Percentiles rank a stretch among this genome's conserved stretches.
Conservation (phyloP, 768 basidiomycete species). For the Serendipita sp. region DNA sequence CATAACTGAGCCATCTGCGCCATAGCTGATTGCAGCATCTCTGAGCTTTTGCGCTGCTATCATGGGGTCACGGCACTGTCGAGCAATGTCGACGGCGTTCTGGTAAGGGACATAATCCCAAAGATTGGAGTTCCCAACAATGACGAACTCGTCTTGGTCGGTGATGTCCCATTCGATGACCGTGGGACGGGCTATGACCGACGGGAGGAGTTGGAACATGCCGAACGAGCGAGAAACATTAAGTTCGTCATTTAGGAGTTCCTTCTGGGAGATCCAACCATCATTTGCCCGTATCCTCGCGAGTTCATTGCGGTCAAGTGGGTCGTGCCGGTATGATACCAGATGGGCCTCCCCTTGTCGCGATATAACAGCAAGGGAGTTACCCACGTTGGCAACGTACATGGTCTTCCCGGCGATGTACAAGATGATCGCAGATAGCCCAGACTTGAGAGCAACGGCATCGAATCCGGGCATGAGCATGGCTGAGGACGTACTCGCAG, state of each 20-base stretch:
- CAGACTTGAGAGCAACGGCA: constrained; percentile 42
- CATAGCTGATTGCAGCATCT: constrained; percentile 94
- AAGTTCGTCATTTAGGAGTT: constrained; percentile 80
- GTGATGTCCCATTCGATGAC: constrained; percentile 52
- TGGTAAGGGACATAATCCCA: constrained; percentile 94
- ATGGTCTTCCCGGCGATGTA: constrained; percentile 69
- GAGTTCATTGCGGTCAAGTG: constrained; percentile 74
- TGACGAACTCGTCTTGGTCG: constrained; percentile 87
- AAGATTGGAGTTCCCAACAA: constrained; percentile 81
- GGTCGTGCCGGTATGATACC: constrained; percentile 73
- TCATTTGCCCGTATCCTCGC: constrained; percentile 79
- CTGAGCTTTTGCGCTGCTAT: constrained; percentile 93
- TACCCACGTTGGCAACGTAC: constrained; percentile 82
- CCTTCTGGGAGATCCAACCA: constrained; percentile 86
- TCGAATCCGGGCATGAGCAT: constrained; percentile 22
- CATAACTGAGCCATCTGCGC: constrained; percentile 86
- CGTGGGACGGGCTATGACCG: constrained; percentile 80
- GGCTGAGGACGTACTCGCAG: constrained; percentile 32
- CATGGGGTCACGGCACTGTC: constrained; percentile 61
- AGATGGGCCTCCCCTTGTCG: constrained; percentile 54
- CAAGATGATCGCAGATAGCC: constrained; percentile 73
- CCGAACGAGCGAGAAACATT: constrained; percentile 91
- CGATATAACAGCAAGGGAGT: constrained; percentile 76
- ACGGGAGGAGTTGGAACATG: constrained; percentile 75
- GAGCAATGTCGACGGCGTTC: constrained; percentile 90